phyloP scores from a whole-genome alignment of 345 rosid species.

The Eucalyptus rudis region DNA sequence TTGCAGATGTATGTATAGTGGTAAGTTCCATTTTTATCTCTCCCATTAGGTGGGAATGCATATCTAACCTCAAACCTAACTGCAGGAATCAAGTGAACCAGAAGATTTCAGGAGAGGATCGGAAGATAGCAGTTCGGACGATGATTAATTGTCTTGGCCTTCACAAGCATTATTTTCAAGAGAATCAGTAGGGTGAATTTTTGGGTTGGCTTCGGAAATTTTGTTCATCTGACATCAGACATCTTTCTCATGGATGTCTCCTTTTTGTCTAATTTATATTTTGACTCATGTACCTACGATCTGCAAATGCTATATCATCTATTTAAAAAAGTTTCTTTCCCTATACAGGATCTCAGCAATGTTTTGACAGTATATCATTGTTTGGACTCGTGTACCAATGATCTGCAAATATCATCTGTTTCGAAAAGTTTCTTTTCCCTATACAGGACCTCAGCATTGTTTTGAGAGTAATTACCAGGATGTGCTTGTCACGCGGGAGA shows the following conservation, averaged over 20 bases:
- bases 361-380: background rate
- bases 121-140: constrained; percentile 50
- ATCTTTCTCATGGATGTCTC: background rate
- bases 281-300: background rate
- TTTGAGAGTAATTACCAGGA: background rate
- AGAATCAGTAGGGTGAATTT: background rate
- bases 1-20: background rate
- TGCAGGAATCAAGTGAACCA: constrained; percentile 31
- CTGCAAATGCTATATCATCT: background rate
- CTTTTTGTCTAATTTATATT: background rate
- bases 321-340: background rate
- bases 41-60: background rate
- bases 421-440: background rate
- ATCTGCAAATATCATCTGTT: background rate
- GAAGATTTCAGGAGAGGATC: constrained; percentile 39
- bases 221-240: background rate
- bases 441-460: background rate
- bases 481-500: background rate
- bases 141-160: constrained; percentile 13
- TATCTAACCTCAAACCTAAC: background rate
- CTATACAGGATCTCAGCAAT: background rate
- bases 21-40: background rate
- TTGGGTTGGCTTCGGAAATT: background rate
- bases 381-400: background rate
- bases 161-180: background rate